These are phyloP conservation scores for Solanum appendiculatum DNA, from an alignment of 257 asterid genomes.

Conservation along the genomic window DNA sequence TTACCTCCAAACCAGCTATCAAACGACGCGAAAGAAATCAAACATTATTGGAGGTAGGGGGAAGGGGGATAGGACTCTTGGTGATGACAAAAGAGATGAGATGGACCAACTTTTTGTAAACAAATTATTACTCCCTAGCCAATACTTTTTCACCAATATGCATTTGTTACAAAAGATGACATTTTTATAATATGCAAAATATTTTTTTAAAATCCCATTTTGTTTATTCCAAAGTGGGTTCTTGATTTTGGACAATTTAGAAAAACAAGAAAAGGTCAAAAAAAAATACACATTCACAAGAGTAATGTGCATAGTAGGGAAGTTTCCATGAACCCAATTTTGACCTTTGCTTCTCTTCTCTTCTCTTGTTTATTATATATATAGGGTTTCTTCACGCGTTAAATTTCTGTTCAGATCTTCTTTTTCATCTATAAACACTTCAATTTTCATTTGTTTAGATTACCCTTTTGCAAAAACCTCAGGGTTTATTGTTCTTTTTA, in stretches of 20 bases:
- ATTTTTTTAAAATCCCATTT: background rate
- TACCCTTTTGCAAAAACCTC: background rate
- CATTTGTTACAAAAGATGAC: background rate
- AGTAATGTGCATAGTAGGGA: background rate
- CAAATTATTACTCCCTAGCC: background rate
- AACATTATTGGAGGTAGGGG: background rate
- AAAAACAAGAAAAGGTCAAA: background rate
- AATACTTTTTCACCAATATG: background rate
- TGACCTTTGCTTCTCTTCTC: background rate
- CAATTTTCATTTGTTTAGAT: background rate
- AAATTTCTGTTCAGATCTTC: background rate
- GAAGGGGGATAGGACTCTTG: background rate
- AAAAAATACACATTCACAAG: background rate
- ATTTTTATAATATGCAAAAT: background rate
- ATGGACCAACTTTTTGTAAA: background rate
- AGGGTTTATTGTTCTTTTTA: slow-evolving; percentile 2
- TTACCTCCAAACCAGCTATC: background rate
- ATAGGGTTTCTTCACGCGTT: background rate
- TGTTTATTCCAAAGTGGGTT: background rate
- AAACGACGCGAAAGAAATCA: background rate
- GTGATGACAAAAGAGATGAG: background rate
- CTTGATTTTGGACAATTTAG: background rate
- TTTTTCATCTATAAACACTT: background rate
- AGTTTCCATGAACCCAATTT: background rate
- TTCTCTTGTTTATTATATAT: background rate